phyloP scores from a whole-genome alignment of 2,329 filamentous ascomycete genomes.

The Leptographium wingfieldii region DNA sequence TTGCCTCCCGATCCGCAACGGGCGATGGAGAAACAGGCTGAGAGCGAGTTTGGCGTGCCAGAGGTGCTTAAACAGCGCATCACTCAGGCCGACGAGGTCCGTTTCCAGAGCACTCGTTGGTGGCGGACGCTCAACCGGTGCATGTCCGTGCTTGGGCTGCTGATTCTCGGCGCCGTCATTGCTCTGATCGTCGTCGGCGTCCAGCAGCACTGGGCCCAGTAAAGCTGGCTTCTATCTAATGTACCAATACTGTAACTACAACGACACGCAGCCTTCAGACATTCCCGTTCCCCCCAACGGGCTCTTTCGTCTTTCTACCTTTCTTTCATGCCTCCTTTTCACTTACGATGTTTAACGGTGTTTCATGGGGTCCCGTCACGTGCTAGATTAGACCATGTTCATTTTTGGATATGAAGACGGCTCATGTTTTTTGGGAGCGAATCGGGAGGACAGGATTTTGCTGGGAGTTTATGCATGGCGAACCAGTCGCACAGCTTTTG shows the following conservation, averaged over 20 bases:
- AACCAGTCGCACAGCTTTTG: not conserved
- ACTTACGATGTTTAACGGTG: not conserved
- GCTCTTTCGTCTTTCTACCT: not conserved
- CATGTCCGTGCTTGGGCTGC: constrained; percentile 43
- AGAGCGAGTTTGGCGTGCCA: constrained; percentile 25
- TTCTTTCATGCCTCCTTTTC: not conserved
- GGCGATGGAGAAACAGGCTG: constrained; percentile 36
- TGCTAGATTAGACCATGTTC: not conserved
- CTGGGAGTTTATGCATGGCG: not conserved
- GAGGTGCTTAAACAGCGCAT: constrained; percentile 22
- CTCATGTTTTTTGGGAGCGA: not conserved
- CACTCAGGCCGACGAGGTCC: constrained; percentile 27
- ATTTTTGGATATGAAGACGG: not conserved
- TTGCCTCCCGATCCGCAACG: constrained; percentile 46
- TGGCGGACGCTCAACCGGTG: constrained; percentile 47
- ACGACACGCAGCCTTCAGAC: not conserved
- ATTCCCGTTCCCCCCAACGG: not conserved
- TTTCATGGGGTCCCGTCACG: not conserved
- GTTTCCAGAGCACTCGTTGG: constrained; percentile 42
- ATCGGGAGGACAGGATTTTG: not conserved
- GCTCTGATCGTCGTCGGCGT: constrained; percentile 40
- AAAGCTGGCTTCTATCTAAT: not conserved
- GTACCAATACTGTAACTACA: not conserved
- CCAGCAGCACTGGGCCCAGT: constrained; percentile 32
- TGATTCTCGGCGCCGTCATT: constrained; percentile 40